Evolutionary conservation across 208 protist genomes (phyloP).

Genomic region (Angomonas ambiguus): DNA sequence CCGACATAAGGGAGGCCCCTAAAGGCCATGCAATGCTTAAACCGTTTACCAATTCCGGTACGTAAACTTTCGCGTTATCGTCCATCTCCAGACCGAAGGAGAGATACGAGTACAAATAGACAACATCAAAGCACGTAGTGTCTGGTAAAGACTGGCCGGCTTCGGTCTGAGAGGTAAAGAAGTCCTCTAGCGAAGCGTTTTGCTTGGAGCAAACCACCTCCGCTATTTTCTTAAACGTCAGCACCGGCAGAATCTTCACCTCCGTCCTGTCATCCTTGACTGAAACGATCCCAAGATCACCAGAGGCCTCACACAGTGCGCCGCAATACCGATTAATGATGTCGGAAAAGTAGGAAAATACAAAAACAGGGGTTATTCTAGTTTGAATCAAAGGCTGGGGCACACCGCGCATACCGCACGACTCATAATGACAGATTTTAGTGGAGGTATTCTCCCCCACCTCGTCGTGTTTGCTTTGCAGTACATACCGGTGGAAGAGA

Average conservation of each 20-base stretch:
- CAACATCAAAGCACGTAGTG: constrained; percentile 64
- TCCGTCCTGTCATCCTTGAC: background rate
- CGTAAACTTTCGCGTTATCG: constrained; percentile 28
- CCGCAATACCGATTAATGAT: constrained; percentile 18
- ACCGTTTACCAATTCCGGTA: constrained; percentile 56
- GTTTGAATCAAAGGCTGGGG: constrained; percentile 34
- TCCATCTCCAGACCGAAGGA: constrained; percentile 40
- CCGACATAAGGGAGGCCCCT: constrained; percentile 47
- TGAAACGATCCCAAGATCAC: background rate
- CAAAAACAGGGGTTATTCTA: constrained; percentile 22
- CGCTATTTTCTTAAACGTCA: background rate
- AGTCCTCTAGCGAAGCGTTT: background rate
- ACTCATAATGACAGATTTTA: constrained; percentile 21
- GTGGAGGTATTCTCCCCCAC: constrained; percentile 6
- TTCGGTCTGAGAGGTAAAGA: background rate
- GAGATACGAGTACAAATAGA: constrained; percentile 74
- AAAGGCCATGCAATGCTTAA: constrained; percentile 75
- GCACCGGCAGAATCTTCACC: background rate
- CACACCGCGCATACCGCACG: constrained; percentile 46
- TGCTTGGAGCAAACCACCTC: background rate
- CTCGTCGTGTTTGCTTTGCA: constrained; percentile 12
- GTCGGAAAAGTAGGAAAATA: constrained; percentile 79
- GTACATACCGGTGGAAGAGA: constrained; percentile 21
- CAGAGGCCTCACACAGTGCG: background rate
- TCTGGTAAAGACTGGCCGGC: constrained; percentile 6